phyloP scores from a whole-genome alignment of 2,329 filamentous ascomycete genomes.

The Blastomyces percursus region DNA sequence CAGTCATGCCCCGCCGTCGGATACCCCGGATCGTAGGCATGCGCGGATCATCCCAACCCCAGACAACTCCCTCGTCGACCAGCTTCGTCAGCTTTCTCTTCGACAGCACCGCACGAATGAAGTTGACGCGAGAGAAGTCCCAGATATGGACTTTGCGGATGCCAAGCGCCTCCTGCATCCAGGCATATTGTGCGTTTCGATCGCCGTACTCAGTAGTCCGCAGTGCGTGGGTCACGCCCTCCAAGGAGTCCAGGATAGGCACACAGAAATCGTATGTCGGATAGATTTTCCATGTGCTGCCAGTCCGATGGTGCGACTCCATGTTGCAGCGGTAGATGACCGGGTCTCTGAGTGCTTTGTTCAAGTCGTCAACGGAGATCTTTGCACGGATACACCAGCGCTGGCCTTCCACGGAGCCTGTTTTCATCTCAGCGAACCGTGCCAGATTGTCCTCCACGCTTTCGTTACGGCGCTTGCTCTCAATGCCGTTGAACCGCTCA shows the following conservation, averaged over 20 bases:
- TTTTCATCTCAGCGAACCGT: conserved; percentile 90
- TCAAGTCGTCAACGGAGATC: conserved; percentile 80
- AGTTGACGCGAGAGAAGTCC: conserved; percentile 45
- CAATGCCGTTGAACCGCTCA: conserved; percentile 72
- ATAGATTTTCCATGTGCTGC: conserved; percentile 55
- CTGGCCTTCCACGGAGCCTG: conserved; percentile 63
- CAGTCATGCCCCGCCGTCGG: conserved; percentile 28
- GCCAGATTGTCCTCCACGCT: conserved; percentile 72
- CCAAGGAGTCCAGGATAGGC: conserved; percentile 51
- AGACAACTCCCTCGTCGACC: conserved; percentile 38
- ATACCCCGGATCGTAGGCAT: conserved; percentile 43
- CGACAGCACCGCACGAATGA: conserved; percentile 40
- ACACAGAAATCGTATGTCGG: conserved; percentile 58
- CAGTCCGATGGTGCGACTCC: conserved; percentile 51
- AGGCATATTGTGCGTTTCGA: conserved; percentile 42
- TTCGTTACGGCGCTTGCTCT: conserved; percentile 69
- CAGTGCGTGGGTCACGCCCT: conserved; percentile 54
- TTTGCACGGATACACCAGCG: conserved; percentile 91
- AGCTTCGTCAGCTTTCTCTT: conserved; percentile 44
- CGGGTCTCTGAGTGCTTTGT: conserved; percentile 92
- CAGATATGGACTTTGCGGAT: conserved; percentile 39
- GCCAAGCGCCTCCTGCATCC: conserved; percentile 40
- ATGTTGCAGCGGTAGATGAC: conserved; percentile 94
- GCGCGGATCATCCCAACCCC: conserved; percentile 43
- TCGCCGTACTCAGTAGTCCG: conserved; percentile 52